Base-by-base conservation (phyloP, 192 early-diverging fungal species). In the Backusella westeae region DNA sequence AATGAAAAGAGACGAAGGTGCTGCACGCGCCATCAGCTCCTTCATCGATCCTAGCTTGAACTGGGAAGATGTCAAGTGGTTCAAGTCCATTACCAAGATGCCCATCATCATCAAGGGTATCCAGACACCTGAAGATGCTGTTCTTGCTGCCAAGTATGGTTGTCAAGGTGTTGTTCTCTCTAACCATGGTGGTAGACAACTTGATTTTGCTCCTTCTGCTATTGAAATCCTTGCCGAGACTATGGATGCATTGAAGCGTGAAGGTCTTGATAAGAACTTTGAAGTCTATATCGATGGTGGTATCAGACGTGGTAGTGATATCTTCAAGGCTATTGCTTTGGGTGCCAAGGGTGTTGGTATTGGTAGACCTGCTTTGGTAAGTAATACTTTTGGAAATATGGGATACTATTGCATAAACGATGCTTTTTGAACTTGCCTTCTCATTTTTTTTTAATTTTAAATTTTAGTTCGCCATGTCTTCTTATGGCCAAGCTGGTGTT, bases 161-260 rank as follows among this genome's bases (percentile, higher is more conserved):
- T 89, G 91, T 68, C 88, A 88, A 21, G 98, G 94, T 56, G 90
- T 99, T 53, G 91, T 98, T 23, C 85, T 99, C 17, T 95, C 93
- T 49, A 99, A 99, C 81, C 98, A 99, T 78, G 98, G 97, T 67
- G 98, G 98, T 21, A 87, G 98, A 6, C 98, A 99, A 82, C 82
- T 99, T 65, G 98, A 99, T 75, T 87, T 87, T 79, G 85, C 83
- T 23, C 68, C 85, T 82, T 77, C 80, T 70, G 78, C 74, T 21
- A 93, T 98, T 73, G 97, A 99, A 67, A 91, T 95, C 10, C 81
- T 99, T 38, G 91, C 91, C 12, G 96, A 98, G 73, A 93, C 97
- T 21, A 88, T 97, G 80, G 89, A 90, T 29, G 94, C 90, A 2
- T 87, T 91, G n/a, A 83, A 82, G 69, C 85, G 72, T 12, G 80